Percentiles rank a stretch among this genome's conserved stretches.
Evolutionary conservation across 192 early-diverging fungal genomes (phyloP).

Genomic region (Coemansia sp.): DNA sequence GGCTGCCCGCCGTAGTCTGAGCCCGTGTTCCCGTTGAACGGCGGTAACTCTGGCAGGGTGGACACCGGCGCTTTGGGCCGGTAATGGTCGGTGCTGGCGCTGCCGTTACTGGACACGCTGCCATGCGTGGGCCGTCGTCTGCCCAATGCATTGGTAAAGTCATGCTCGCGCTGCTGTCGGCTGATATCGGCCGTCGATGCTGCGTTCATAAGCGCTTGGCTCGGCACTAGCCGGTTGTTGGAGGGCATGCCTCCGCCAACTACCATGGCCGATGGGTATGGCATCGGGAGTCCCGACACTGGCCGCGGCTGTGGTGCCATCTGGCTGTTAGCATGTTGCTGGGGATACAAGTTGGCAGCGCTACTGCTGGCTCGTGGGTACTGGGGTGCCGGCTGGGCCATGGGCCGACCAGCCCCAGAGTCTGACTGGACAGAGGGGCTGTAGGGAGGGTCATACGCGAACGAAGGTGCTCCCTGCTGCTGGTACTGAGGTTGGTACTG

Average conservation of each 20-base stretch:
- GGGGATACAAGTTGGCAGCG: constrained; percentile 7
- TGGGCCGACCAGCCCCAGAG: constrained; percentile 8
- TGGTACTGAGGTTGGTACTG: not conserved
- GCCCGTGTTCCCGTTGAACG: constrained; percentile 37
- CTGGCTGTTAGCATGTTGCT: constrained; percentile 1
- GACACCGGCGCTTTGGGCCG: not conserved
- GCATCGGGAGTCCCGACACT: constrained; percentile 8
- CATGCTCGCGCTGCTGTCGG: constrained; percentile 47
- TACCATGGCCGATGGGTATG: constrained; percentile 51
- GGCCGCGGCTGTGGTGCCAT: constrained; percentile 10
- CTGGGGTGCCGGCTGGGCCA: constrained; percentile 11
- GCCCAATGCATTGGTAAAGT: constrained; percentile 45
- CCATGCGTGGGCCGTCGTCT: constrained; percentile 41
- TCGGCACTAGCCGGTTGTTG: constrained; percentile 37
- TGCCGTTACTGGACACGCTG: constrained; percentile 27
- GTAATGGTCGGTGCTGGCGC: constrained; percentile 17
- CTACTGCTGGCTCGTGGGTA: constrained; percentile 31
- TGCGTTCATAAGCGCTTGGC: constrained; percentile 37
- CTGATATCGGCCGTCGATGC: constrained; percentile 39
- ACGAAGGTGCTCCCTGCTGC: constrained; percentile 10
- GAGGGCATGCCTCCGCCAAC: constrained; percentile 52
- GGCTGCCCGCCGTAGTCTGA: not conserved
- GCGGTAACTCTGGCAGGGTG: constrained; percentile 19
- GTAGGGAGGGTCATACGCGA: constrained; percentile 16
- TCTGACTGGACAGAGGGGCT: constrained; percentile 39